A percentile compares a stretch with the other conserved stretches of the same genome.
Evolutionary conservation across 2,329 filamentous ascomycete genomes (phyloP).

Genomic region (Raffaelea arxii): DNA sequence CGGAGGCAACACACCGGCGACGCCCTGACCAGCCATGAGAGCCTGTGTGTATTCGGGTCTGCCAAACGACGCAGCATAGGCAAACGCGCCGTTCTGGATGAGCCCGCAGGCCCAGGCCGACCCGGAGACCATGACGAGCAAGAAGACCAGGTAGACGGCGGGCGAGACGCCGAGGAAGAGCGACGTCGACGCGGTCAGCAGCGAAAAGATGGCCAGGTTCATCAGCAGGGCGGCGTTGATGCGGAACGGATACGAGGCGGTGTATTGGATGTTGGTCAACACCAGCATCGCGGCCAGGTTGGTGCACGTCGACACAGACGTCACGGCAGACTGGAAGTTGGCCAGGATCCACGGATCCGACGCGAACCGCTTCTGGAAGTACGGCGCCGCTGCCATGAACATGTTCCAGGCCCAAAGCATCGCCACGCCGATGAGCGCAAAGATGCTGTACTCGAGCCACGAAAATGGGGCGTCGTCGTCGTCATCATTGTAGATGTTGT

Average conservation of each 20-base stretch:
- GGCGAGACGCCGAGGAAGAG: constrained; percentile 54
- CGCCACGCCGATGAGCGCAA: constrained; percentile 74
- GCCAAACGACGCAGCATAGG: constrained; percentile 79
- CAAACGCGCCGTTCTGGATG: constrained; percentile 89
- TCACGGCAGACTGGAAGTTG: constrained; percentile 84
- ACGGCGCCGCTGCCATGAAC: constrained; percentile 91
- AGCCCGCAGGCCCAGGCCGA: constrained; percentile 73
- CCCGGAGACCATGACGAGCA: constrained; percentile 72
- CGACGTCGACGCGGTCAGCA: constrained; percentile 73
- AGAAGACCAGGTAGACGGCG: constrained; percentile 64
- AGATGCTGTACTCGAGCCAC: constrained; percentile 77
- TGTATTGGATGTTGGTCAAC: constrained; percentile 69
- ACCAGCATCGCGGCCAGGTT: constrained; percentile 69
- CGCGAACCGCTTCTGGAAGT: constrained; percentile 77
- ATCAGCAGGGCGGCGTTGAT: constrained; percentile 69
- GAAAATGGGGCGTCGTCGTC: constrained; percentile 69
- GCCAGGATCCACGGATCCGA: constrained; percentile 59
- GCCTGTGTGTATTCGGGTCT: constrained; percentile 86
- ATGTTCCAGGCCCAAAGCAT: constrained; percentile 99
- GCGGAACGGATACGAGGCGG: constrained; percentile 78
- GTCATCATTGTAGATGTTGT: too few relatives aligned
- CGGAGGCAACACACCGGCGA: constrained; percentile 83
- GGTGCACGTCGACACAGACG: constrained; percentile 75
- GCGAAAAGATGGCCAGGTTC: constrained; percentile 65
- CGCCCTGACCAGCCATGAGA: constrained; percentile 88